Evolutionary conservation across 2,329 filamentous ascomycete genomes (phyloP), one percentile per base, ranked within the genome.

Genomic region (Tolypocladium ovalisporum): DNA sequence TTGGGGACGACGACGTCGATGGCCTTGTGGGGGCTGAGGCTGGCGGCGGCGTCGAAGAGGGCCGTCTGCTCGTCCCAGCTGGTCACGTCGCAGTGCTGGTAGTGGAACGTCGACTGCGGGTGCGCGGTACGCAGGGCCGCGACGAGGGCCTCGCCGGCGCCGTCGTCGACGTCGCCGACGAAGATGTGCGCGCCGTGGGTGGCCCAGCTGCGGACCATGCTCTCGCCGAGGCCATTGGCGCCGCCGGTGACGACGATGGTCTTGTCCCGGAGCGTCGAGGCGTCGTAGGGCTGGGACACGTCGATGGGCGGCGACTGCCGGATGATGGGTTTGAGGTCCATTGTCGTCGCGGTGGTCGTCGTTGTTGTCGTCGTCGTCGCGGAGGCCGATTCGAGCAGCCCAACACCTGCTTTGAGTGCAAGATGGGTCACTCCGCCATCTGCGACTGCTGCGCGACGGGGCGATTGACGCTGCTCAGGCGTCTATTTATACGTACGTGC

Each of bases 1-100:
- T 87, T 87, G 60, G 85, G 83, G 52, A 88, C 82, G 5, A 87
- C 84, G 24, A 77, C 73, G 68, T 88, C 83, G 60, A 88, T 78
- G 15, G 77, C 77, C 19, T 78, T 76, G 54, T 79, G 75, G 0
- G 77, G 76, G 59, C 81, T 84, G 56, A 81, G 70, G 55, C 73
- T 71, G 40, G 76, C 72, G 3, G 84, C 84, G 56, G 77, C 70
- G 51, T 81, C 79, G 75, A 89, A 89, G 56, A 88, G 75, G 34
- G 76, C 71, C 52, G 84, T 80, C 65, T 88, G 85, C 7, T 79
- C 81, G 49, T 82, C 72, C 83, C 84, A 89, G 61, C 79, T 75
- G 1, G 81, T 83, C 12, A 89, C 85, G 70, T 89, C 81, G 73
- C 83, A 86, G 63, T 79, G 75, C 55, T 83, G 71, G 66, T 81